A percentile compares a stretch with the other conserved stretches of the same genome.
Evolutionary conservation across 768 basidiomycete genomes (phyloP).

Genomic region (Cystobasidiopsis lactophilus): DNA sequence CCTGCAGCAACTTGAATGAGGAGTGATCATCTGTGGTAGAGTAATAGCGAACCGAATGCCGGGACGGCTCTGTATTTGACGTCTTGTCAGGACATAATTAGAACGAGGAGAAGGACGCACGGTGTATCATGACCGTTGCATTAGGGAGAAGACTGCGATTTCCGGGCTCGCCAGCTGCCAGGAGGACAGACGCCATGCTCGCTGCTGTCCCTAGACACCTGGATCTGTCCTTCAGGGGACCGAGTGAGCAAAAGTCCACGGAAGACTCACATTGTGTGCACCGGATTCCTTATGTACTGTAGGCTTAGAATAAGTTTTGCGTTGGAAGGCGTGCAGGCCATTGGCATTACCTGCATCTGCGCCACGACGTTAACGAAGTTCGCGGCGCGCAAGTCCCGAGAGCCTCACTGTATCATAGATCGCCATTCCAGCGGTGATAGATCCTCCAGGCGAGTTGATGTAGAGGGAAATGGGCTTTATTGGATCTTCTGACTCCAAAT

Average conservation of each 20-base stretch:
- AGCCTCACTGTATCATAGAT: conserved; percentile 80
- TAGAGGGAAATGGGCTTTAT: conserved; percentile 87
- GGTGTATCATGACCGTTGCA: conserved; percentile 95
- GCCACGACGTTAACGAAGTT: not conserved
- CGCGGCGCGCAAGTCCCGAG: not conserved
- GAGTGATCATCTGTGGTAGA: conserved; percentile 40
- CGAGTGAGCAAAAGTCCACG: too few relatives aligned
- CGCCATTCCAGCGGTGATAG: conserved; percentile 83
- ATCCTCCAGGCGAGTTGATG: conserved; percentile 90
- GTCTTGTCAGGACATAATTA: conserved; percentile 12
- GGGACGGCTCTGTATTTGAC: too few relatives aligned
- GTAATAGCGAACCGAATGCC: conserved; percentile 1
- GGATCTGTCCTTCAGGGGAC: conserved; percentile 28
- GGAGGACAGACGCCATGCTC: conserved; percentile 82
- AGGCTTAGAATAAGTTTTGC: too few relatives aligned
- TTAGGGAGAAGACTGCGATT: conserved; percentile 81
- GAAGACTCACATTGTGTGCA: conserved; percentile 59
- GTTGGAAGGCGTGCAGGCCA: not conserved
- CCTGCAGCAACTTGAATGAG: conserved; percentile 37
- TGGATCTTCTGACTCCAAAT: conserved; percentile 70
- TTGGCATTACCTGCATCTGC: too few relatives aligned
- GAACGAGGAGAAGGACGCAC: conserved; percentile 30
- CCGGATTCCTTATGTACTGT: conserved; percentile 82
- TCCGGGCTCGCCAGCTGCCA: conserved; percentile 67
- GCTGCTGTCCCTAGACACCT: conserved; percentile 49